Evolutionary conservation across 1,284 basidiomycete genomes (phyloP), one percentile per base, ranked within the genome.

Genomic region (Wallemia mellicola): DNA sequence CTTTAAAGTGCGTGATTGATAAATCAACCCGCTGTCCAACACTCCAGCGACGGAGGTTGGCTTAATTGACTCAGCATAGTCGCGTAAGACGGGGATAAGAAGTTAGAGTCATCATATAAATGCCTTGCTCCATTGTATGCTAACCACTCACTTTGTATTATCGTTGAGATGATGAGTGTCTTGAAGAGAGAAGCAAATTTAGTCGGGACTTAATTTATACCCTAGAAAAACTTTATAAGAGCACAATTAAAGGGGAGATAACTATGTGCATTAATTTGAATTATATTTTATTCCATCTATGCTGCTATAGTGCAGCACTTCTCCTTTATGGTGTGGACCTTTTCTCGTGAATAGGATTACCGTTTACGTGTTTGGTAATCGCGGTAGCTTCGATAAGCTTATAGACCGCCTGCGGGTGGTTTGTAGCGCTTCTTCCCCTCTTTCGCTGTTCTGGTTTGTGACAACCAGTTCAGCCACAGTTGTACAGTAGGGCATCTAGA

Each of bases 61-160:
- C 38, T 48, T 48, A 48, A 48, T 48, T 48, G 38, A 11, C 22
- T 48, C 38, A 48, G 38, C 38, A 48, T 48, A 48, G 38, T 48
- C 38, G 38, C 38, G 38, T 48, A 48, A 48, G 38, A 48, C 38
- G 38, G 38, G 38, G 38, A 48, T 48, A 48, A 48, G 38, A 48
- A 48, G 38, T 48, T 5, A 48, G 22, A n/a, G 38, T 48, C 38
- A 48, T 48, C 38, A 48, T 48, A 11, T 48, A n/a, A 3, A 5
- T 48, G 38, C 22, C 14, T 5, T 48, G 38, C 38, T 7, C 14
- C 19, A 15, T 48, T 48, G 30, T n/a, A n/a, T n/a, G n/a, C n/a
- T n/a, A n/a, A n/a, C 9, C n/a, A 48, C 38, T 48, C 38, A 48
- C 38, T 48, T n/a, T 48, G 19, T 5, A 17, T 15, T 7, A 48